Base-by-base conservation (phyloP, 2,329 filamentous ascomycete species). In the Neonectria neomacrospora region DNA sequence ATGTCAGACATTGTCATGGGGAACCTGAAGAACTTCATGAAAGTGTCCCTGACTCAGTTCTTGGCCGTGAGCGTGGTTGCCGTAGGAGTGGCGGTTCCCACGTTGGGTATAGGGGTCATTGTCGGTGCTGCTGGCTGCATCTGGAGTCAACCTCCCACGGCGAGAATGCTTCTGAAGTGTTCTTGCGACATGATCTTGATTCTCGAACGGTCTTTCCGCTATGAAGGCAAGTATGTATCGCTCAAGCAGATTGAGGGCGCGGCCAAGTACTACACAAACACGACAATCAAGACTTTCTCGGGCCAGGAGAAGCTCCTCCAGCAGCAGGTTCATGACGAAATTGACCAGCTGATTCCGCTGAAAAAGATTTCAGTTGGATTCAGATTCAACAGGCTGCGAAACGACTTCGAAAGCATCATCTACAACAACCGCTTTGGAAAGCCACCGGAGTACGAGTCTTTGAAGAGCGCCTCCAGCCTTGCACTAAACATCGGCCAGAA, bases 141-240 rank as follows among this genome's bases (percentile, higher is more conserved):
- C 1, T 34, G 71, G n/a, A 51, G 59, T 3, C 62, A 69, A 1
- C 71, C 71, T 0, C 64, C 68, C 0, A 73, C 71, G 0, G 71
- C 71, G 0, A 63, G 71, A 3, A 73, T 73, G 71, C 20, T 73
- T 16, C 64, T 73, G 16, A 73, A 73, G 16, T 73, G 71, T 6
- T 73, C 71, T 0, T 73, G 71, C 44, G 71, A 73, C 1, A 73
- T 73, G 71, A 73, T 73, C 6, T 48, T 73, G 0, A 73, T 73
- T 0, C 67, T 73, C 0, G 71, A 73, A 6, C 56, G 71, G 0
- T 72, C 71, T 1, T 73, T 73, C 1, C 47, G 71, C 1, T 73
- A 73, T 9, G 71, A 60, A 0, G 71, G 71, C 20, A 73, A 73
- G 34, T 73, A 73, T 22, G 71, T 73, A 2, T 73, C 71, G 0